Base-by-base conservation (phyloP, 495 filamentous ascomycete genomes). In the Penicillium waksmanii region DNA sequence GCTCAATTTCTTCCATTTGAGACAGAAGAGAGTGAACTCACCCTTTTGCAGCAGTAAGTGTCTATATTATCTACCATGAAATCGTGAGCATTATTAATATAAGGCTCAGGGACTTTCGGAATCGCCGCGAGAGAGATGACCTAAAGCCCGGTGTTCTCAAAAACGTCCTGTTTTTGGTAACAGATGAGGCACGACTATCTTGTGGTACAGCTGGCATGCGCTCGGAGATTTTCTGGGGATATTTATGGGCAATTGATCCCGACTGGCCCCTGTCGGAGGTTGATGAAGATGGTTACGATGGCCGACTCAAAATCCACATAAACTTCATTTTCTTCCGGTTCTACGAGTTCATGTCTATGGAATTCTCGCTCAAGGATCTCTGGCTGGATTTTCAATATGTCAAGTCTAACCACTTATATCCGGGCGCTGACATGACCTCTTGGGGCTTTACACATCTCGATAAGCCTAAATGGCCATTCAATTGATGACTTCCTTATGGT, bases 61-160 rank as follows among this genome's bases (percentile, higher is more conserved):
- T 57, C 33, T 2, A 52, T 35, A 33, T 23, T 23, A 23, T 23
- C 23, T 23, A 23, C 23, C 3, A 23, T 23, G 2, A 23, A 23
- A 23, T 23, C 4, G 23, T 23, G 3, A 23, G 23, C 23, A 23
- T 23, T 23, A 23, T 23, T 52, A 35, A 53, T 64, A 60, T 13
- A 60, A 50, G 21, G 48, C 40, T 46, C 46, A 64, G 21, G n/a
- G 36, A 48, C 38, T 57, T 49, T 57, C 31, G 31, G 3, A 17
- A 23, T 87, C 53, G 40, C 6, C 40, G 53, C 25, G 40, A 46
- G 53, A 55, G 53, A 18, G 53, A 18, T 17, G 53, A 47, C 7
- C 7, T 44, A 33, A 55, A 46, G 23, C 5, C 53, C 18, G 40
- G 40, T 12, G 15, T 55, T 33, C 40, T 46, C 25, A 46, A 46